Percentiles rank a stretch among this genome's conserved stretches.
Conservation (phyloP, 257 asterid genomes). For the Solanum boliviense region DNA sequence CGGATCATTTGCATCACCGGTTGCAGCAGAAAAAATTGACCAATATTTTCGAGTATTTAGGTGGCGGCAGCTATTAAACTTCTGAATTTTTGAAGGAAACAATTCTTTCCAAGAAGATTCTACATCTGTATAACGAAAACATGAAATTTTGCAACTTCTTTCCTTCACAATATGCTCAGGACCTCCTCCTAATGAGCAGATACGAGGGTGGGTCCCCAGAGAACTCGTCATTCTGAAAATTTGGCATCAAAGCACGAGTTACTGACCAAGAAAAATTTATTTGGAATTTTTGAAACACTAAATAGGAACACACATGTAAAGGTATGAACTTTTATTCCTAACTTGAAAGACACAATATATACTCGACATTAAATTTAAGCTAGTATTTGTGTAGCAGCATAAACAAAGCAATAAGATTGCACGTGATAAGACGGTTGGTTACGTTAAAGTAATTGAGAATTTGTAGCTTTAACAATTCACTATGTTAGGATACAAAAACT, state of each 20-base stretch:
- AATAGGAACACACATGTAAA: background rate
- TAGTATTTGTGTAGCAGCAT: background rate
- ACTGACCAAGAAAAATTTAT: background rate
- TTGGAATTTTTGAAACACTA: background rate
- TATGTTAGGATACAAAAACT: background rate
- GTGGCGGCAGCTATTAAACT: slow-evolving; percentile 4
- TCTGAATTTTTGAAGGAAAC: slow-evolving; percentile 8
- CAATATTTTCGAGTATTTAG: slow-evolving; percentile 13
- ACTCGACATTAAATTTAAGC: background rate
- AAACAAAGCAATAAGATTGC: background rate
- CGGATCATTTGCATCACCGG: slow-evolving; percentile 27
- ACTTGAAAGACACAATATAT: background rate
- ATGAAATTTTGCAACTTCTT: slow-evolving; percentile 24
- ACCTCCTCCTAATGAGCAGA: slow-evolving; percentile 27
- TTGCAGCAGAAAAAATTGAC: slow-evolving; percentile 39
- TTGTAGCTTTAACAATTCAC: background rate
- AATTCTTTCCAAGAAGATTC: slow-evolving; percentile 17
- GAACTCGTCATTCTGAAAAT: slow-evolving; percentile 40
- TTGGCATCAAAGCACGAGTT: background rate
- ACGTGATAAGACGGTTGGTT: background rate
- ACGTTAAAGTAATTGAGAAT: background rate
- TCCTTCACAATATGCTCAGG: slow-evolving; percentile 13
- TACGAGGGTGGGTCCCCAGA: slow-evolving; percentile 41
- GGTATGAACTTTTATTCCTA: background rate
- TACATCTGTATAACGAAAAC: slow-evolving; percentile 22